Evolutionary conservation across 2,329 filamentous ascomycete genomes (phyloP).

Genomic region (Fragosphaeria purpurea): DNA sequence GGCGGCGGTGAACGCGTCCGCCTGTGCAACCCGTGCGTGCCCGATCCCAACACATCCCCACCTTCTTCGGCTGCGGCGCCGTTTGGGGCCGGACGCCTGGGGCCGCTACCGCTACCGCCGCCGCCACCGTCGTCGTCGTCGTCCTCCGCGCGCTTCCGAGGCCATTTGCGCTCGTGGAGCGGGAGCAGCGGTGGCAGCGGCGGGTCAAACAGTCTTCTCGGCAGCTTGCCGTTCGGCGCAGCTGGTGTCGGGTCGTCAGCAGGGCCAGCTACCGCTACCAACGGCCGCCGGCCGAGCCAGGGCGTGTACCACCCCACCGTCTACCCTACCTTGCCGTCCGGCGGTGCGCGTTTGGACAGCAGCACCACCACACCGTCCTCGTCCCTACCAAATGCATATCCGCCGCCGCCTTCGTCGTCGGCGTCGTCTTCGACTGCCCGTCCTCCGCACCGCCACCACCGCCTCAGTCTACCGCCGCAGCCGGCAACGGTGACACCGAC

Average conservation of each 20-base stretch:
- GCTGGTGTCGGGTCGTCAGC: conserved; percentile 4
- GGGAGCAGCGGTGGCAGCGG: neutral
- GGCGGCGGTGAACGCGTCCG: conserved; percentile 48
- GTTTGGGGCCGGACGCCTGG: too few species aligned
- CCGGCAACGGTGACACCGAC: conserved; percentile 13
- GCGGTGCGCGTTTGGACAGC: too few species aligned
- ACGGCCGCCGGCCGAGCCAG: conserved; percentile 21
- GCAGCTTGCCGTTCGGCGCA: neutral
- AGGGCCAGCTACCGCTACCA: conserved; percentile 30
- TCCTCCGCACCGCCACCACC: conserved; percentile 3
- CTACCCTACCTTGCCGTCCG: too few species aligned
- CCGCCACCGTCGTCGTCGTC: conserved; percentile 27
- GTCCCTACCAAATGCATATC: too few species aligned
- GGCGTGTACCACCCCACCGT: too few species aligned
- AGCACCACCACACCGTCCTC: too few species aligned
- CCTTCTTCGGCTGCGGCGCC: conserved; percentile 19
- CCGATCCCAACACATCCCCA: conserved; percentile 49
- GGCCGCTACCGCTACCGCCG: too few species aligned
- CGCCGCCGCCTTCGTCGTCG: too few species aligned
- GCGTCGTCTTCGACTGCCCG: too few species aligned
- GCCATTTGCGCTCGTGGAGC: conserved; percentile 2
- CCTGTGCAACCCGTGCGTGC: conserved; percentile 53
- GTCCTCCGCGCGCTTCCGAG: neutral
- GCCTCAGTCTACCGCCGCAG: conserved; percentile 22
- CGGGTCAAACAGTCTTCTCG: neutral